These are phyloP conservation scores for Rhodotorula sp. DNA, from an alignment of 1,284 basidiomycete genomes.

Conservation along the genomic window DNA sequence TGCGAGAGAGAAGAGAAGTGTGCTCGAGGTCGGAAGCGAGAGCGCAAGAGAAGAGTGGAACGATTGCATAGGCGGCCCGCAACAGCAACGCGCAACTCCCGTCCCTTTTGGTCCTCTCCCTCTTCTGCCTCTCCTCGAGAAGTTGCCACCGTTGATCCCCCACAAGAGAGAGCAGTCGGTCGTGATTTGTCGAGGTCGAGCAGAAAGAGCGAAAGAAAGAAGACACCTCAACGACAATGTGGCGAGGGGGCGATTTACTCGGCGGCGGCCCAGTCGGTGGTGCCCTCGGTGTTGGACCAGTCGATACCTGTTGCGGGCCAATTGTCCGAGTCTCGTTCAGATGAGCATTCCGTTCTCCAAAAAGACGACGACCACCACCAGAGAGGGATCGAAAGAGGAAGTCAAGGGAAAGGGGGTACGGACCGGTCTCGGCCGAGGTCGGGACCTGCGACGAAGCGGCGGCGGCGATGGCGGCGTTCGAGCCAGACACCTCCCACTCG, in stretches of 20 bases:
- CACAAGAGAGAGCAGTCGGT: no score
- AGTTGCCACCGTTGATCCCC: no score
- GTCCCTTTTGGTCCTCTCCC: no score
- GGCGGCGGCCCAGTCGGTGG: slow-evolving; percentile 39
- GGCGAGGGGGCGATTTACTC: background rate
- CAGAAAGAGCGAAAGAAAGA: no score
- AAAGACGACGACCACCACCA: background rate
- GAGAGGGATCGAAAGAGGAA: background rate
- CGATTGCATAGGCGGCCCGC: no score
- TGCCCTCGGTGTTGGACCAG: slow-evolving; percentile 27
- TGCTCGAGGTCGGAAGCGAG: no score
- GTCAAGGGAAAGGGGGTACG: slow-evolving; percentile 23
- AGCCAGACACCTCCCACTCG: slow-evolving; percentile 47
- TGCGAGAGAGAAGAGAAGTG: no score
- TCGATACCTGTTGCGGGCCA: slow-evolving; percentile 42
- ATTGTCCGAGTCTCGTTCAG: slow-evolving; percentile 21
- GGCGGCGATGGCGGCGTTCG: slow-evolving; percentile 49
- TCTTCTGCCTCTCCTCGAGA: no score
- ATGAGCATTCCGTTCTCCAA: slow-evolving; percentile 13
- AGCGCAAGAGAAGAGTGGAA: no score
- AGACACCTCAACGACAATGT: no score
- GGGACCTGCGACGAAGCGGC: slow-evolving; percentile 44
- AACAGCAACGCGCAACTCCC: no score
- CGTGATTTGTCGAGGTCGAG: no score
- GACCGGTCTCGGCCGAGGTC: slow-evolving; percentile 41